phyloP scores from a whole-genome alignment of 148 eudicot genomes.

The Vaccinium vitisidaea region DNA sequence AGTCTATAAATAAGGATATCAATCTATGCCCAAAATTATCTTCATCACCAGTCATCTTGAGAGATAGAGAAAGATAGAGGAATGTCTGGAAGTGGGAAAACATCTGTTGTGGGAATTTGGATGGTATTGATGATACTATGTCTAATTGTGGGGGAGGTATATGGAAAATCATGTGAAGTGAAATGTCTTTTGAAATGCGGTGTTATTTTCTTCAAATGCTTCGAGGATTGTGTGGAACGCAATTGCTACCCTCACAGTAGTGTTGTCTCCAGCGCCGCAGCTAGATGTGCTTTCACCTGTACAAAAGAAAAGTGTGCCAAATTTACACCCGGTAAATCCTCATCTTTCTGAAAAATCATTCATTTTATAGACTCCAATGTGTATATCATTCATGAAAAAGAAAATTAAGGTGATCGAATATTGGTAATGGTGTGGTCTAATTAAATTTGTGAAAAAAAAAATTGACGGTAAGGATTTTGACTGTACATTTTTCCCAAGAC shows the following conservation, averaged over 20 bases:
- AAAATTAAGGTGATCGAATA: neutral
- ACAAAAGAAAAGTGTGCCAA: neutral
- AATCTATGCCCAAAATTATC: neutral
- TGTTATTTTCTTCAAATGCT: neutral
- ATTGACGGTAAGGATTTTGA: neutral
- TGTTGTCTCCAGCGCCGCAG: neutral
- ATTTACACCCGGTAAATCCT: neutral
- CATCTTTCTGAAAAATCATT: neutral
- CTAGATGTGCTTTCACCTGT: neutral
- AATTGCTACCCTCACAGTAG: neutral
- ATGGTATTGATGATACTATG: neutral
- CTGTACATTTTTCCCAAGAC: neutral
- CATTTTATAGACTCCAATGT: neutral
- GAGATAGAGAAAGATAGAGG: neutral
- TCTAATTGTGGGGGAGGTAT: neutral
- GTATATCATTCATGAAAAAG: neutral
- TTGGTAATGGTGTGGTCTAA: neutral
- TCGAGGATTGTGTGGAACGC: neutral
- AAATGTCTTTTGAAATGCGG: neutral
- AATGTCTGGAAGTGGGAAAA: neutral
- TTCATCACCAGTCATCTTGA: neutral
- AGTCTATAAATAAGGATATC: neutral
- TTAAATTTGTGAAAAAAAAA: neutral
- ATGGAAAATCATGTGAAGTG: neutral
- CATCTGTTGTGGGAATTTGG: neutral